phyloP scores from a whole-genome alignment of 2,329 filamentous ascomycete species.

The Thielaviopsis punctulata region DNA sequence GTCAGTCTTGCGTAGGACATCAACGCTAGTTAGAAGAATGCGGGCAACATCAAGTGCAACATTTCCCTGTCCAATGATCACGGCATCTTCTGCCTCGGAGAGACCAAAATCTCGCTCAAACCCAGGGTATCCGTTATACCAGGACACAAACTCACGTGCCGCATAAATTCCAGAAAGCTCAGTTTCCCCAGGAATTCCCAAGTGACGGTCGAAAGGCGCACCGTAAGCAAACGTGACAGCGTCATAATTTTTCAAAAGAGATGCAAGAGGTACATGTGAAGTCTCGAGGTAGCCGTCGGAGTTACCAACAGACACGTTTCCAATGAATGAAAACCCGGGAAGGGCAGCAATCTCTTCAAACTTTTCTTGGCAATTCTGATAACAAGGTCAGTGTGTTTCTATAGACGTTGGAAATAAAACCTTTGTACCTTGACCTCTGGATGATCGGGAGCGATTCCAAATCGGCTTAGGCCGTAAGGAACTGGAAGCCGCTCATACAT shows the following conservation, averaged over 20 bases:
- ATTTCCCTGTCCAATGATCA: slow-evolving; percentile 89
- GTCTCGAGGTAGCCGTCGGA: slow-evolving; percentile 17
- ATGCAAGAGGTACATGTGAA: slow-evolving; percentile 26
- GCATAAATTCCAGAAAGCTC: slow-evolving; percentile 60
- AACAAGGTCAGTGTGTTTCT: neutral
- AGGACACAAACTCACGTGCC: slow-evolving; percentile 84
- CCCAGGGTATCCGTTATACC: slow-evolving; percentile 93
- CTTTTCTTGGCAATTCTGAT: slow-evolving; percentile 85
- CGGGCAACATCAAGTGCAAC: slow-evolving; percentile 88
- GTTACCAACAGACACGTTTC: slow-evolving; percentile 67
- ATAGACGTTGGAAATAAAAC: neutral
- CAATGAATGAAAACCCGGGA: slow-evolving; percentile 73
- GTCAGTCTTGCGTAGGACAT: slow-evolving; percentile 63
- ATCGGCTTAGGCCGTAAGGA: slow-evolving; percentile 80
- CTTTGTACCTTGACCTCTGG: slow-evolving; percentile 78
- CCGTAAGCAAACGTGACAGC: slow-evolving; percentile 87
- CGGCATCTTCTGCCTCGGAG: slow-evolving; percentile 57
- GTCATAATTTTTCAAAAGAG: slow-evolving; percentile 70
- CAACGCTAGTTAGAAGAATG: slow-evolving; percentile 62
- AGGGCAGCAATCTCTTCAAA: slow-evolving; percentile 77
- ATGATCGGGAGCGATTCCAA: slow-evolving; percentile 95
- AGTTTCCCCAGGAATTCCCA: slow-evolving; percentile 68
- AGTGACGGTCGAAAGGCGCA: slow-evolving; percentile 62
- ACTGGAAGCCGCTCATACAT: slow-evolving; percentile 95
- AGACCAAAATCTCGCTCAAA: slow-evolving; percentile 49